Evolutionary conservation across 225 moss, liverwort and hornwort genomes (phyloP).

Genomic region (Marchantia polymorpha): DNA sequence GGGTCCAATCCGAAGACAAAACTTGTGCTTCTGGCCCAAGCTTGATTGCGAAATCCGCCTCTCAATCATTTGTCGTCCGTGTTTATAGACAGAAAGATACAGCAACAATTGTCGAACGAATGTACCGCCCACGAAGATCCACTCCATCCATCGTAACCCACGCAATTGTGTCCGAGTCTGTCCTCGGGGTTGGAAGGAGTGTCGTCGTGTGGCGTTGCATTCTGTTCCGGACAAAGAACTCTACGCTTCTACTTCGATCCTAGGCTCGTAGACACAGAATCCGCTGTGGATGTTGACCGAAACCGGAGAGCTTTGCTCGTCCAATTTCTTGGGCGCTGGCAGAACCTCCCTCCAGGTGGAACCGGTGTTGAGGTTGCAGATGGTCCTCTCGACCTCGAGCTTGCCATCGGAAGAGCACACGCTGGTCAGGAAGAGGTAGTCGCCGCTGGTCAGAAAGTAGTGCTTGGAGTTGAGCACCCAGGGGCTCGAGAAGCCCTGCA

Average conservation of each 20-base stretch:
- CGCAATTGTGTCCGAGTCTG: background rate
- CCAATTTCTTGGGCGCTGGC: slow-evolving; percentile 8
- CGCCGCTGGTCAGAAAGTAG: slow-evolving; percentile 12
- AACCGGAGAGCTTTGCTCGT: slow-evolving; percentile 6
- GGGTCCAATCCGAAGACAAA: too few species aligned
- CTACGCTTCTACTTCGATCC: slow-evolving; percentile 16
- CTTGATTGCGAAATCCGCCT: background rate
- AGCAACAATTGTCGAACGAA: too few species aligned
- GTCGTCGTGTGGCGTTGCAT: background rate
- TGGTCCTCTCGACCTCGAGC: slow-evolving; percentile 14
- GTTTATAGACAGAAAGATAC: too few species aligned
- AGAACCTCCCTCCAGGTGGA: slow-evolving; percentile 19
- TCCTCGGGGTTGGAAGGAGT: background rate
- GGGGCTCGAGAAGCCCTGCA: slow-evolving; percentile 15
- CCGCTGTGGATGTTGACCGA: slow-evolving; percentile 11
- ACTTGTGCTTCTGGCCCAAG: background rate
- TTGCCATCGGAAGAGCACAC: background rate
- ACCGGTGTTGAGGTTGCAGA: slow-evolving; percentile 18
- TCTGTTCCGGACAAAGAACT: background rate
- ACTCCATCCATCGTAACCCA: background rate
- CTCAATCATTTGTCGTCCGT: background rate
- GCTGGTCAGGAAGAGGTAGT: slow-evolving; percentile 8
- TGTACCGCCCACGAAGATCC: too few species aligned
- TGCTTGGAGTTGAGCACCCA: slow-evolving; percentile 12
- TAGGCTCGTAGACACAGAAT: slow-evolving; percentile 20